phyloP scores from a whole-genome alignment of 805 yeast genomes.

The Myxozyma lipomycoides region DNA sequence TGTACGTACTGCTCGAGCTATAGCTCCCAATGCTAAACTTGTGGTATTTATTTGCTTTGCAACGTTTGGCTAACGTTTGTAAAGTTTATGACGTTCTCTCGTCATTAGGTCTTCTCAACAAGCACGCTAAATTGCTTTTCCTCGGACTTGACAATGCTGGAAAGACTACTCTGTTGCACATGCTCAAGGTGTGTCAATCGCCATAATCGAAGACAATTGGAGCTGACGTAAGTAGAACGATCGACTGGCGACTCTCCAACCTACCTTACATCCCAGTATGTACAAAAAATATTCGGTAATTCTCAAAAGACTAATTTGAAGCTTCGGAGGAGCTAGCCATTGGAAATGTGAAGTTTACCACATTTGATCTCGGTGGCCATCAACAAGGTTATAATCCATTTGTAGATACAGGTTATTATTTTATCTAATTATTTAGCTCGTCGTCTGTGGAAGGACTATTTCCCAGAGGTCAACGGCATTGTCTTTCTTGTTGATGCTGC shows the following conservation, averaged over 20 bases:
- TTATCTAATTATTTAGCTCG: conserved; percentile 53
- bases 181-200: conserved; percentile 48
- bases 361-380: conserved; percentile 98
- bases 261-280: conserved; percentile 86
- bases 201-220: background rate
- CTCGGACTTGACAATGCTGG: conserved; percentile 98
- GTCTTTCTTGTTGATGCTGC: conserved; percentile 97
- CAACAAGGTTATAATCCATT: conserved; percentile 55
- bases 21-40: background rate
- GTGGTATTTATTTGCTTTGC: no score
- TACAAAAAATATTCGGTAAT: background rate
- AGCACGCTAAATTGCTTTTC: conserved; percentile 93
- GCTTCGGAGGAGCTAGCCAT: conserved; percentile 97
- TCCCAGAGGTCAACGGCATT: conserved; percentile 98
- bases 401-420: background rate
- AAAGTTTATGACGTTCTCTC: conserved; percentile 71
- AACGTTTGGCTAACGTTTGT: background rate
- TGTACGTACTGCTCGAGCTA: conserved; percentile 17
- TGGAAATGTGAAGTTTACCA: conserved; percentile 93
- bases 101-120: conserved; percentile 80
- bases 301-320: no score
- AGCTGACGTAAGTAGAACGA: conserved; percentile 54
- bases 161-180: conserved; percentile 82
- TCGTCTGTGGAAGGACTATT: conserved; percentile 98
- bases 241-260: conserved; percentile 94